These are phyloP conservation scores for Aristolochia fimbriata DNA, from an alignment of 164 flowering plant species.

Conservation along the genomic window DNA sequence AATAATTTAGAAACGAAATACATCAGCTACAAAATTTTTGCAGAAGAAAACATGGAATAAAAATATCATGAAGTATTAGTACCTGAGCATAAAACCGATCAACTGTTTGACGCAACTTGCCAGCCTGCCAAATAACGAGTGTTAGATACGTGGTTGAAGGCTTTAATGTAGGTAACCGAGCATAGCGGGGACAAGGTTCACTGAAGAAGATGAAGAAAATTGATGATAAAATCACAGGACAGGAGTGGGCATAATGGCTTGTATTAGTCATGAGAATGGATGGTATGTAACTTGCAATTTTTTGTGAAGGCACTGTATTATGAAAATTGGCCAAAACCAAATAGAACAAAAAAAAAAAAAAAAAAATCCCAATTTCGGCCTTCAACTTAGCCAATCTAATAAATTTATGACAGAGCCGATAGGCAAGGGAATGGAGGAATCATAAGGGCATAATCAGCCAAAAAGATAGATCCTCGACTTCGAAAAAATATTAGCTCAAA, in stretches of 20 bases:
- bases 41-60: background rate
- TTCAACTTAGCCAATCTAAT: background rate
- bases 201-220: too few species aligned
- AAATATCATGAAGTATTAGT: background rate
- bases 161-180: background rate
- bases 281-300: too few species aligned
- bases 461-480: background rate
- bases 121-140: constrained; percentile 35
- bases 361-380: background rate
- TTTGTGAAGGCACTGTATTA: too few species aligned
- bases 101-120: constrained; percentile 48
- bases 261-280: too few species aligned
- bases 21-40: background rate
- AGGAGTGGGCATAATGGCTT: too few species aligned
- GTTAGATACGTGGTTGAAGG: background rate
- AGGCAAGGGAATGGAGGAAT: background rate
- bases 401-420: too few species aligned
- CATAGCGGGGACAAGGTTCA: background rate
- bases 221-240: too few species aligned
- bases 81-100: constrained; percentile 72
- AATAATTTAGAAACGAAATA: background rate
- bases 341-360: background rate
- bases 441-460: background rate
- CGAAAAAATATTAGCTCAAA: background rate
- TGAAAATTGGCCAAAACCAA: background rate